Conservation (phyloP, 805 yeast genomes). For the Debaryomyces hansenii region DNA sequence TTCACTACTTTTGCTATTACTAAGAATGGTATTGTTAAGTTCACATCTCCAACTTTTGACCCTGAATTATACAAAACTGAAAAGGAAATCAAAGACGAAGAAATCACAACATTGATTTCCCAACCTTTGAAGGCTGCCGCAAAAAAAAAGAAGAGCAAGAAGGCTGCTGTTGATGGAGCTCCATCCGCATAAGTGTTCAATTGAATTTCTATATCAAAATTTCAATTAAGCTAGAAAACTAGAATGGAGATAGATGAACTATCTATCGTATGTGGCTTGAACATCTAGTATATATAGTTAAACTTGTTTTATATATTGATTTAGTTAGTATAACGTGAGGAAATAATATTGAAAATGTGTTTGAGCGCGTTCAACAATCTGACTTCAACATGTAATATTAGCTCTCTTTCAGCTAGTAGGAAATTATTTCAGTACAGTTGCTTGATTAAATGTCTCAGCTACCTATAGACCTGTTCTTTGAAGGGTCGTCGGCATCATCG, state of each 20-base stretch:
- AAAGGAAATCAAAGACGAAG: conserved; percentile 54
- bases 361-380: neutral
- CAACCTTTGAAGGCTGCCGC: conserved; percentile 51
- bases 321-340: no score
- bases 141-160: conserved; percentile 44
- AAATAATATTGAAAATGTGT: neutral
- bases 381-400: neutral
- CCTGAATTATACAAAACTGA: conserved; percentile 52
- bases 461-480: neutral
- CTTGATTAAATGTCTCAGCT: neutral
- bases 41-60: conserved; percentile 57
- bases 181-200: neutral
- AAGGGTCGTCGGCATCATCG: neutral
- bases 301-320: no score
- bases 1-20: conserved; percentile 77
- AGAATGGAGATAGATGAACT: no score
- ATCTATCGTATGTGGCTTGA: no score
- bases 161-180: conserved; percentile 17
- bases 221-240: neutral
- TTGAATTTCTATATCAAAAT: neutral
- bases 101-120: conserved; percentile 44
- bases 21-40: conserved; percentile 67
- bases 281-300: neutral
- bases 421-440: no score
- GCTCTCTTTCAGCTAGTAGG: neutral